Conservation (phyloP, 2,329 filamentous ascomycete genomes). For the Gremmenia infestans region DNA sequence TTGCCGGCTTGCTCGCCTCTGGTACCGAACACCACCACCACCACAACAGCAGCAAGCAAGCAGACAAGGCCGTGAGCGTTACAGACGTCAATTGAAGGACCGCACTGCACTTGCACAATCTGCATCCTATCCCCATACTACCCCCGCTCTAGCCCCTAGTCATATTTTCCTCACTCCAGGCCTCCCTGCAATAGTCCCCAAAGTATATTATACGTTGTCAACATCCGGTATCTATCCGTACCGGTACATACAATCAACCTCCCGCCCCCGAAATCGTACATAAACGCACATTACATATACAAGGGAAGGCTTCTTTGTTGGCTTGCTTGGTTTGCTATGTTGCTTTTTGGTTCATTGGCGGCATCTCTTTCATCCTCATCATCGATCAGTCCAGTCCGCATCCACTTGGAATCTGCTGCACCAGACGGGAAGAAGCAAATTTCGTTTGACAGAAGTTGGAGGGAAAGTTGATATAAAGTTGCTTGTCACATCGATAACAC, state of each 20-base stretch:
- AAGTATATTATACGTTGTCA: constrained; percentile 10
- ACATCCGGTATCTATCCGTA: constrained; percentile 5
- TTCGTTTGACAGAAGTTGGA: not conserved
- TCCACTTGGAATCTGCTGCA: not conserved
- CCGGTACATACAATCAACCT: constrained; percentile 1
- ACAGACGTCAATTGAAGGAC: constrained; percentile 7
- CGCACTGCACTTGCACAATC: not conserved
- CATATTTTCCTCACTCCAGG: constrained; percentile 3
- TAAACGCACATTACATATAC: not conserved
- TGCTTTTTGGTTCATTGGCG: not conserved
- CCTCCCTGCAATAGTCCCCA: constrained; percentile 8
- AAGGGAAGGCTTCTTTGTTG: not conserved
- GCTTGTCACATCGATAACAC: not conserved
- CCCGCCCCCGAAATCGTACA: not conserved
- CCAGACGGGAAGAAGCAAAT: not conserved
- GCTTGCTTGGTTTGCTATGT: constrained; percentile 4
- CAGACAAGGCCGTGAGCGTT: not conserved
- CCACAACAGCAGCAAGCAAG: not conserved
- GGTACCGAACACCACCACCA: not conserved
- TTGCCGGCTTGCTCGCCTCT: constrained; percentile 8
- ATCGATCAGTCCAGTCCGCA: not conserved
- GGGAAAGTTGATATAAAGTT: not conserved
- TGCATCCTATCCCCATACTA: constrained; percentile 1
- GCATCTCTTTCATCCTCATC: not conserved
- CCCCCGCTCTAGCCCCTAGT: constrained; percentile 3